phyloP scores from a whole-genome alignment of 2,329 filamentous ascomycete genomes.

The Trichoderma sp. region DNA sequence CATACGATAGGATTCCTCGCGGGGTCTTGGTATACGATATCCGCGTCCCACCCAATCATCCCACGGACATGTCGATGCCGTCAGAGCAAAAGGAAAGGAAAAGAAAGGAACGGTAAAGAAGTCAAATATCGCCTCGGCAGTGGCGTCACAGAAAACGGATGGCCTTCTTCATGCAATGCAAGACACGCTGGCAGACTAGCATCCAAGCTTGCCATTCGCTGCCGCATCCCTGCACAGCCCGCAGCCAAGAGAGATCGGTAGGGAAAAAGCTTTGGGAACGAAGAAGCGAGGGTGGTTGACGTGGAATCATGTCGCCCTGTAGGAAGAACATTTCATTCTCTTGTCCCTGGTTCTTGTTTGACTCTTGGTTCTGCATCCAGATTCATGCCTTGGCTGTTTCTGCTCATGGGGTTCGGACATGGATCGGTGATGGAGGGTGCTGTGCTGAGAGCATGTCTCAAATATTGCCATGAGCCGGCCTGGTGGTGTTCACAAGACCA shows the following conservation, averaged over 20 bases:
- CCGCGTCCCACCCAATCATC: background rate
- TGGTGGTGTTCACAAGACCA: conserved; percentile 2
- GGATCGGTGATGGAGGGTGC: background rate
- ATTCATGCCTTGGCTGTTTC: background rate
- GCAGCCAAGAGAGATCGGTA: conserved; percentile 24
- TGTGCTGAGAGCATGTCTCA: background rate
- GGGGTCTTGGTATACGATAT: background rate
- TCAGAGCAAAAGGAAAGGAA: background rate
- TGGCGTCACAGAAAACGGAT: background rate
- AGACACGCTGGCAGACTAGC: conserved; percentile 34
- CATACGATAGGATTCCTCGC: background rate
- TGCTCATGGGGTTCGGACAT: background rate
- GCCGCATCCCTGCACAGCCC: conserved; percentile 15
- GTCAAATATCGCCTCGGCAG: background rate
- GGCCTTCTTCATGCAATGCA: conserved; percentile 32
- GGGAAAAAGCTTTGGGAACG: background rate
- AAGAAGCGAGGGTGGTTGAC: conserved; percentile 12
- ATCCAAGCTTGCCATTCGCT: conserved; percentile 16
- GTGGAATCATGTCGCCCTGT: conserved; percentile 16
- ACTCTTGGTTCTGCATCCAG: background rate
- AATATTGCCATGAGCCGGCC: background rate
- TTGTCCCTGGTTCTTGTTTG: background rate
- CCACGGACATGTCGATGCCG: background rate
- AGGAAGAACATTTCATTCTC: background rate
- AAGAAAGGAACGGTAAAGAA: background rate